A percentile compares a stretch with the other conserved stretches of the same genome.
Evolutionary conservation across 208 protist genomes (phyloP).

Genomic region (Wallacemonas sp.): DNA sequence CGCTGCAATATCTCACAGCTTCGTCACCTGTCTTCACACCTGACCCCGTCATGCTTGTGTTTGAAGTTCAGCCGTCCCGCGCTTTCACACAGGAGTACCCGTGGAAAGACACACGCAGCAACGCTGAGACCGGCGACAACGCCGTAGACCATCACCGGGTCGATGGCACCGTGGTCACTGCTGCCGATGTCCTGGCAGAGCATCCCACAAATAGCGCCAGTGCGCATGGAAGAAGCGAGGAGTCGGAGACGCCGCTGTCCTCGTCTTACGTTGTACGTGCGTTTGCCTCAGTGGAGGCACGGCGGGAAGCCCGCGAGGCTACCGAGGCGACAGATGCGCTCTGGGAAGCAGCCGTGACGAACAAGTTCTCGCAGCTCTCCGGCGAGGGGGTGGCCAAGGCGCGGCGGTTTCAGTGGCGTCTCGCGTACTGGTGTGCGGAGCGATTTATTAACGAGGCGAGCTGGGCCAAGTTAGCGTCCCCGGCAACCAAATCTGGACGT

Average conservation of each 20-base stretch:
- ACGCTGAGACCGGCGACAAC: not conserved
- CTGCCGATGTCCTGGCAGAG: not conserved
- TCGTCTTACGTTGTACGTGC: no score
- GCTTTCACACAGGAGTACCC: conserved; percentile 10
- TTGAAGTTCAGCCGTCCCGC: conserved; percentile 20
- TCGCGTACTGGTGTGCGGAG: conserved; percentile 62
- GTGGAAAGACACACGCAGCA: not conserved
- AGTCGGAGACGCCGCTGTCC: not conserved
- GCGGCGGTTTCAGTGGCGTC: conserved; percentile 41
- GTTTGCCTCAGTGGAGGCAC: no score
- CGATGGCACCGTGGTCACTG: conserved; percentile 21
- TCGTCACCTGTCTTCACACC: conserved; percentile 23
- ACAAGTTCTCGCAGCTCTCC: conserved; percentile 16
- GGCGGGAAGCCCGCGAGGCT: not conserved
- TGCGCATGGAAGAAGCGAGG: not conserved
- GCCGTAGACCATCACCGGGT: conserved; percentile 19
- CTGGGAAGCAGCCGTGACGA: conserved; percentile 22
- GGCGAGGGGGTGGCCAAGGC: not conserved
- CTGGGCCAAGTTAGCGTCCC: conserved; percentile 41
- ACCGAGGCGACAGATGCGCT: conserved; percentile 30
- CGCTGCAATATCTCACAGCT: conserved; percentile 43
- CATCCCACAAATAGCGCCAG: not conserved
- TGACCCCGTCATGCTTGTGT: conserved; percentile 5
- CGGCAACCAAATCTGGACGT: not conserved
- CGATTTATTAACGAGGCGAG: conserved; percentile 71